phyloP scores from a whole-genome alignment of 768 basidiomycete genomes.

The Russula abietina region DNA sequence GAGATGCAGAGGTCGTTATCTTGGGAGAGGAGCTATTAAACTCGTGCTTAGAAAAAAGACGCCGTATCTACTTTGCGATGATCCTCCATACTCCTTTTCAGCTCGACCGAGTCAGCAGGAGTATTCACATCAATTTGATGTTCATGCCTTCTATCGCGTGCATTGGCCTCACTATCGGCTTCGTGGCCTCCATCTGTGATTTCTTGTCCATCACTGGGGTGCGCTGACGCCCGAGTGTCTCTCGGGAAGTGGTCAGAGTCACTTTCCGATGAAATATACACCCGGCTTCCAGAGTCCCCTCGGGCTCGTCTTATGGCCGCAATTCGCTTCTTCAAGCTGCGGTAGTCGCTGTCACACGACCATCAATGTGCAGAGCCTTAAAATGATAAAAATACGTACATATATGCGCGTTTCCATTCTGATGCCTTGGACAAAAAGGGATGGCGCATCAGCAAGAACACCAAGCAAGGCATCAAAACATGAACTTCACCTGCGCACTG shows the following conservation, averaged over 20 bases:
- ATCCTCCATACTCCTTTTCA: not conserved
- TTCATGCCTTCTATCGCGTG: not conserved
- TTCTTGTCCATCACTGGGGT: too few species aligned
- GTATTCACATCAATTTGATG: not conserved
- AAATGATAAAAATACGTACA: constrained; percentile 17
- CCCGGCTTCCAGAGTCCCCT: not conserved
- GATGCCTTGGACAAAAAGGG: constrained; percentile 11
- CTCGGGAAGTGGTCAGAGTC: not conserved
- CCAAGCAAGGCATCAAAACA: not conserved
- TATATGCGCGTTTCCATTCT: constrained; percentile 26
- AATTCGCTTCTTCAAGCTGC: constrained; percentile 23
- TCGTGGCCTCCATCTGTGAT: not conserved
- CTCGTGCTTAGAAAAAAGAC: not conserved
- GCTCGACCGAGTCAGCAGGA: not conserved
- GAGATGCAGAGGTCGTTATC: not conserved
- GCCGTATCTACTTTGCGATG: not conserved
- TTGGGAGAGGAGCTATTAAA: constrained; percentile 1
- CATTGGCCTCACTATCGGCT: not conserved
- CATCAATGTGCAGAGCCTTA: not conserved
- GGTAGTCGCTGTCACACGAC: constrained; percentile 24
- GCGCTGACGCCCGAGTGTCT: not conserved
- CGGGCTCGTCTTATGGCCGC: constrained; percentile 7
- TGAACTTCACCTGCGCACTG: constrained; percentile 17
- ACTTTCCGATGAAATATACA: not conserved
- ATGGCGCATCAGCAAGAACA: not conserved